A percentile compares a stretch with the other conserved stretches of the same genome.
These are phyloP conservation scores for Gymnopilus junonius DNA, from an alignment of 768 basidiomycete species.

Conservation along the genomic window DNA sequence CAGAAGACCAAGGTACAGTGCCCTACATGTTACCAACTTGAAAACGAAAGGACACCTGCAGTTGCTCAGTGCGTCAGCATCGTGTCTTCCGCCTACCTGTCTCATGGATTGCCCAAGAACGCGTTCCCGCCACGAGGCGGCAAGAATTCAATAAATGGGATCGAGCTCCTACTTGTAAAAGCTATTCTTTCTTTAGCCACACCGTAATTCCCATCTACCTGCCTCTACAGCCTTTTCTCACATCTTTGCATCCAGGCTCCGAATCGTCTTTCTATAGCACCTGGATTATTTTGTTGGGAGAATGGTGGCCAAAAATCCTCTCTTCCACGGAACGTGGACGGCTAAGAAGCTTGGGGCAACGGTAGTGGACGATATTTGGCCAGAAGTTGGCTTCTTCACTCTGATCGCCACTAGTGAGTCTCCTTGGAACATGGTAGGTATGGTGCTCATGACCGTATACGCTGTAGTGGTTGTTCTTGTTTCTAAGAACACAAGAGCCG, in stretches of 20 bases:
- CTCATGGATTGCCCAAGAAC: background rate
- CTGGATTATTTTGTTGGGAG: background rate
- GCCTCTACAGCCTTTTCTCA: no score
- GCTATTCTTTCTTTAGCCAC: no score
- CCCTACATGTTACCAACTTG: no score
- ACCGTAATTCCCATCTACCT: no score
- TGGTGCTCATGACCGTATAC: background rate
- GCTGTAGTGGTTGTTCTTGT: slow-evolving; percentile 62
- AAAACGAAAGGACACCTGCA: no score
- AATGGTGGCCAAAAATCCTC: slow-evolving; percentile 37
- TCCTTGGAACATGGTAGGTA: background rate
- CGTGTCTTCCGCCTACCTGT: background rate
- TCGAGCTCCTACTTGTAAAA: no score
- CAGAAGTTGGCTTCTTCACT: slow-evolving; percentile 63
- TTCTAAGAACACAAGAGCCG: slow-evolving; percentile 48
- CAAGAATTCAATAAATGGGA: background rate
- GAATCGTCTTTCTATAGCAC: no score
- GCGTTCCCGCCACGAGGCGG: background rate
- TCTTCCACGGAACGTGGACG: slow-evolving; percentile 51
- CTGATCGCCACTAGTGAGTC: slow-evolving; percentile 54
- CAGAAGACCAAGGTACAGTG: no score
- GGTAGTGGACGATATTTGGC: slow-evolving; percentile 68
- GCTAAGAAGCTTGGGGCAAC: slow-evolving; percentile 56
- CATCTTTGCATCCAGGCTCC: no score
- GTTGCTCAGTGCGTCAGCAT: no score